Base-by-base conservation (phyloP, 495 filamentous ascomycete species). In the Xylaria bambusicola region DNA sequence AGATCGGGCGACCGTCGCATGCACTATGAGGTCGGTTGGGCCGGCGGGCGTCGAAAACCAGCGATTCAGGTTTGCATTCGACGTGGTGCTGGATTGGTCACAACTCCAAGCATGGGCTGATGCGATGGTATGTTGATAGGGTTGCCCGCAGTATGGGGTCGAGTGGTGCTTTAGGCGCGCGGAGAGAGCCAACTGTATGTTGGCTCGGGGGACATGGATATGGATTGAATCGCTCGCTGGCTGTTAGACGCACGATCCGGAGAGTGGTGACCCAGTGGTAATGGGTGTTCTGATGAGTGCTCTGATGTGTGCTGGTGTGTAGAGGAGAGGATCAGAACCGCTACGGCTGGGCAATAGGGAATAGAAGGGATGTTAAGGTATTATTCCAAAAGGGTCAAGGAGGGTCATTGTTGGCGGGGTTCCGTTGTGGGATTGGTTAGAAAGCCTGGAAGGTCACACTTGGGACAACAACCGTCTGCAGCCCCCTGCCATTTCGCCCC, bases 291-390 rank as follows among this genome's bases (percentile, higher is more conserved):
- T n/a, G n/a, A n/a, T n/a, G n/a, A n/a, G n/a, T n/a, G n/a, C n/a
- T n/a, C n/a, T n/a, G n/a, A n/a, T n/a, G n/a, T n/a, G n/a, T n/a
- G n/a, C n/a, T 27, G 45, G 52, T 26, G 44, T 47, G 46, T 27
- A 17, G 18, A 13, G 46, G 46, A 17, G 26, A 27, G 46, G 6
- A 15, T 20, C 23, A 15, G 6, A 45, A 20, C 6, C 12, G 41
- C 17, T 45, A 45, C 12, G 20, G 17, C 17, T 45, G 41, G 41
- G 41, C 12, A 6, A 12, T 45, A 45, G 56, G 47, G 46, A 58
- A 47, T 57, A 57, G 56, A 51, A 53, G 46, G 57, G 48, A 42
- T 60, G 38, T 49, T 60, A n/a, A n/a, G n/a, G n/a, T n/a, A 60
- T 60, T 52, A 35, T 53, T 60, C 49, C 57, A 52, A 60, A 53